Conservation (phyloP, 169 alveolate genomes). For the Plasmodium malariae region DNA sequence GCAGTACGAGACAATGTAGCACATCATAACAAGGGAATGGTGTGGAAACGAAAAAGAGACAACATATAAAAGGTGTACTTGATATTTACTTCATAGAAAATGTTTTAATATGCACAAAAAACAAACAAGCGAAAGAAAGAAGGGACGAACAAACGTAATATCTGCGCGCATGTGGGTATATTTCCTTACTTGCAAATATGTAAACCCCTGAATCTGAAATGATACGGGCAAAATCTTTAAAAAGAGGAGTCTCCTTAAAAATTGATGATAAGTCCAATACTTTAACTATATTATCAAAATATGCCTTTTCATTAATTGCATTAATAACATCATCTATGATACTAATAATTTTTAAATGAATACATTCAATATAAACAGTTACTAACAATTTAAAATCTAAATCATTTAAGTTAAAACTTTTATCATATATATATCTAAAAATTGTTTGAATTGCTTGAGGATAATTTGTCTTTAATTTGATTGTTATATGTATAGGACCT, state of each 20-base stretch:
- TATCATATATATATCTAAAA: slow-evolving; percentile 63
- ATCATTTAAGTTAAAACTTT: slow-evolving; percentile 27
- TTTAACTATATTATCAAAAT: slow-evolving; percentile 49
- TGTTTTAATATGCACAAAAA: neutral
- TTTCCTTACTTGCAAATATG: slow-evolving; percentile 27
- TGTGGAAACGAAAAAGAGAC: no score
- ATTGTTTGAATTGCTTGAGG: slow-evolving; percentile 64
- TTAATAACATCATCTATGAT: slow-evolving; percentile 45
- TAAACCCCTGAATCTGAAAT: slow-evolving; percentile 47
- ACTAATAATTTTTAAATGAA: slow-evolving; percentile 44
- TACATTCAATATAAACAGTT: slow-evolving; percentile 55
- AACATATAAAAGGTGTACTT: no score
- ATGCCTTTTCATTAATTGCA: slow-evolving; percentile 40
- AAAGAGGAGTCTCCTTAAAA: slow-evolving; percentile 22
- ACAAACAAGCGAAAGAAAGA: neutral
- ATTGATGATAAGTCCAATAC: slow-evolving; percentile 20
- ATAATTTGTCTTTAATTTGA: slow-evolving; percentile 68
- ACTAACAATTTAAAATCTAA: slow-evolving; percentile 64
- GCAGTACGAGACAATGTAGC: no score
- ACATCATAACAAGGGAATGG: no score
- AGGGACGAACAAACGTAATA: neutral
- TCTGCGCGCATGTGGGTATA: neutral
- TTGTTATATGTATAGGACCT: slow-evolving; percentile 52
- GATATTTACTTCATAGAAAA: no score
- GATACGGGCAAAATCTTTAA: slow-evolving; percentile 48